These are phyloP conservation scores for thale cress (Arabidopsis thaliana) DNA, from an alignment of 345 rosid genomes.

Conservation along the genomic window TAIR10.1 NC_003070.9:30135001-30135500, in stretches of 20 bases:
- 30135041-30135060: too few species aligned
- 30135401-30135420: too few species aligned
- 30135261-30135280: not conserved
- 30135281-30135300: not conserved
- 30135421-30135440: not conserved
- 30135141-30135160: not conserved
- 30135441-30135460: not conserved
- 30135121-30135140: not conserved
- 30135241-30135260: constrained; percentile 19
- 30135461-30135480: constrained; percentile 51
- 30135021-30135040: not conserved
- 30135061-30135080: too few species aligned
- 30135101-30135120: not conserved
- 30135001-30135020: too few species aligned
- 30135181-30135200: not conserved
- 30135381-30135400: too few species aligned
- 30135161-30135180: not conserved
- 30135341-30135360: not conserved
- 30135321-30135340: not conserved
- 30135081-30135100: not conserved
- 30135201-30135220: not conserved
- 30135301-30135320: not conserved
- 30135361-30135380: too few species aligned
- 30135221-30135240: not conserved
- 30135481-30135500: constrained; percentile 61